Evolutionary conservation across 805 yeast genomes (phyloP).

Genomic region (Pichia manshurica): DNA sequence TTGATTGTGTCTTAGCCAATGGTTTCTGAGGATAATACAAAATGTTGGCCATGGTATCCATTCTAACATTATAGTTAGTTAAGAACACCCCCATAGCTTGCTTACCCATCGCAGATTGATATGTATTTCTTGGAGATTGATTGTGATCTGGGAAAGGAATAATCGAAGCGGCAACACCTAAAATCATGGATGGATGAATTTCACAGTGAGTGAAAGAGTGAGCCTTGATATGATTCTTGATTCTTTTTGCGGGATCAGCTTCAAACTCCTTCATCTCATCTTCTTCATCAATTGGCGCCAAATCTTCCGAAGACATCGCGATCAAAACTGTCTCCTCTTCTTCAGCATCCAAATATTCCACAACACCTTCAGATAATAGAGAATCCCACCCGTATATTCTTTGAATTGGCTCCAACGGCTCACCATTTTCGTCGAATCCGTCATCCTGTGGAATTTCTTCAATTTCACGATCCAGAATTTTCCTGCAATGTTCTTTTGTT

Average conservation of each 20-base stretch:
- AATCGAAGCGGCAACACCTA: conserved; percentile 97
- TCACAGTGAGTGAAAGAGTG: conserved; percentile 97
- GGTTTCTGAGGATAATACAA: conserved; percentile 98
- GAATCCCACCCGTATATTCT: conserved; percentile 73
- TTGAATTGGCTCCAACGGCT: conserved; percentile 38
- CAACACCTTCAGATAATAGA: conserved; percentile 76
- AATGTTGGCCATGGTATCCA: conserved; percentile 99
- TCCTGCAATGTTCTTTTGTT: conserved; percentile 76
- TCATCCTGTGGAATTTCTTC: conserved; percentile 49
- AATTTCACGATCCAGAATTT: conserved; percentile 56
- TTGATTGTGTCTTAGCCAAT: conserved; percentile 92
- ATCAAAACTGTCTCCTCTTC: conserved; percentile 98
- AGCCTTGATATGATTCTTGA: conserved; percentile 49
- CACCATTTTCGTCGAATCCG: conserved; percentile 40
- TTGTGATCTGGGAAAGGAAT: conserved; percentile 99
- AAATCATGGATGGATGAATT: conserved; percentile 97
- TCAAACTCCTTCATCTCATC: conserved; percentile 38
- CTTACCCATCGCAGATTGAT: conserved; percentile 99
- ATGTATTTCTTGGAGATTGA: conserved; percentile 98
- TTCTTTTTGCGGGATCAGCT: conserved; percentile 76
- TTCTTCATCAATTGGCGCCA: conserved; percentile 50
- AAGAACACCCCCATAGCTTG: conserved; percentile 99
- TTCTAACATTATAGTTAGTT: conserved; percentile 91
- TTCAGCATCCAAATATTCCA: conserved; percentile 97
- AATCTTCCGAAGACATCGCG: conserved; percentile 98